Conservation (phyloP, 768 basidiomycete species). For the Boletus bicolor region DNA sequence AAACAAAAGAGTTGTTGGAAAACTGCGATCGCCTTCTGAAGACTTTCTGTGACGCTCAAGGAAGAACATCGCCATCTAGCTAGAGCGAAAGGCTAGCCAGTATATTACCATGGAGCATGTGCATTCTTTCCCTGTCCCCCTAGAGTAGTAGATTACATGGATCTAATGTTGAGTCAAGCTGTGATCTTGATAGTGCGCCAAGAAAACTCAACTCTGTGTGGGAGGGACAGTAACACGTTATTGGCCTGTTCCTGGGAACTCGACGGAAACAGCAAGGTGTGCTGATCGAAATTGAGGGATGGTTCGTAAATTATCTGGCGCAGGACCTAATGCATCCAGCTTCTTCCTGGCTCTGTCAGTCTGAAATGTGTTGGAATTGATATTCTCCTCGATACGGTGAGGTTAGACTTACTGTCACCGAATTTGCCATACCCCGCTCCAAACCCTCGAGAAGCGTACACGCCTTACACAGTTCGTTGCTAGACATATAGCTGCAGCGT, state of each 20-base stretch:
- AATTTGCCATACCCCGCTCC: slow-evolving; percentile 72
- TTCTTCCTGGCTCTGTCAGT: slow-evolving; percentile 66
- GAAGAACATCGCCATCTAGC: slow-evolving; percentile 22
- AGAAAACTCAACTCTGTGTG: not conserved
- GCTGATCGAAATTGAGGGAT: slow-evolving; percentile 67
- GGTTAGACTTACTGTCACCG: slow-evolving; percentile 52
- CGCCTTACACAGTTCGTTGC: slow-evolving; percentile 95
- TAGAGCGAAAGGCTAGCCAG: not conserved
- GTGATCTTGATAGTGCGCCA: not conserved
- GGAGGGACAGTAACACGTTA: not conserved
- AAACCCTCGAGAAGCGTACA: slow-evolving; percentile 88
- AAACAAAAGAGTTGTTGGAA: slow-evolving; percentile 46
- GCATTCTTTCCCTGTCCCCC: not conserved
- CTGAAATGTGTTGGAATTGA: slow-evolving; percentile 34
- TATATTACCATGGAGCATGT: not conserved
- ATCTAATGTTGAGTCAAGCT: slow-evolving; percentile 3
- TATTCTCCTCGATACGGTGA: not conserved
- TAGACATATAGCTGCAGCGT: slow-evolving; percentile 93
- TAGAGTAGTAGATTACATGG: not conserved
- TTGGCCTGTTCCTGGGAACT: slow-evolving; percentile 26
- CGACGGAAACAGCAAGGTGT: slow-evolving; percentile 40
- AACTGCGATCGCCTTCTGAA: slow-evolving; percentile 56
- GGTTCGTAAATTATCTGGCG: slow-evolving; percentile 67
- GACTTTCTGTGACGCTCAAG: slow-evolving; percentile 32
- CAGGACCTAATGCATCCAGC: slow-evolving; percentile 54